Evolutionary conservation across 306 rosid species (phyloP).

Genomic region (Corylus avellana): DNA sequence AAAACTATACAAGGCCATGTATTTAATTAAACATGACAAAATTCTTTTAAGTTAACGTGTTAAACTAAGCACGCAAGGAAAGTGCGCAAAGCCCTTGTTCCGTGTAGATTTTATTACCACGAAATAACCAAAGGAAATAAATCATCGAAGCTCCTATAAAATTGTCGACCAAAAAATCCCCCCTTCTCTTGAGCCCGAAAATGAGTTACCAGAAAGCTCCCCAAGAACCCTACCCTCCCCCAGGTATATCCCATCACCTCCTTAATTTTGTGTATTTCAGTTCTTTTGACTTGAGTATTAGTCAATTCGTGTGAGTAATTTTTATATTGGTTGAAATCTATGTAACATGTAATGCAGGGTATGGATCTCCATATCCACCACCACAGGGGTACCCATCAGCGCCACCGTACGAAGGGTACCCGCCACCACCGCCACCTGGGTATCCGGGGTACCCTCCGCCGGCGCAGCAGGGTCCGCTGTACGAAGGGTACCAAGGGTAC

Average conservation of each 20-base stretch:
- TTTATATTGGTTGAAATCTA: background rate
- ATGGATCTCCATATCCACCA: constrained; percentile 44
- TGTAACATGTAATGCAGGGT: constrained; percentile 22
- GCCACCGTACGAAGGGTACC: constrained; percentile 46
- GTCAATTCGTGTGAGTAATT: no score
- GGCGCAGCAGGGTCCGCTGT: constrained; percentile 46
- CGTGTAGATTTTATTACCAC: no score
- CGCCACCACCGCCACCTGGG: constrained; percentile 44
- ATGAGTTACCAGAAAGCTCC: constrained; percentile 58
- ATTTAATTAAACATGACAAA: no score
- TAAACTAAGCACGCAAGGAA: no score
- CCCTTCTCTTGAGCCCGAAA: constrained; percentile 10
- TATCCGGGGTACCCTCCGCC: constrained; percentile 46
- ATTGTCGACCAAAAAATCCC: background rate
- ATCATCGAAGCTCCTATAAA: no score
- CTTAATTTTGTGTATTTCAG: background rate
- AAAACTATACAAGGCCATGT: no score
- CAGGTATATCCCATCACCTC: constrained; percentile 29
- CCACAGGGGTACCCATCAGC: constrained; percentile 52
- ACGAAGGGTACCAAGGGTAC: constrained; percentile 78
- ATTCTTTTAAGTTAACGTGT: no score
- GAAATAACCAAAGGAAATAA: no score
- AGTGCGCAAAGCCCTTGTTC: no score
- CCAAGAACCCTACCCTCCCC: constrained; percentile 52
- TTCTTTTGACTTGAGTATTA: background rate